Evolutionary conservation across 768 basidiomycete genomes (phyloP), one percentile per base, ranked within the genome.

Genomic region (Mycena vitilis): DNA sequence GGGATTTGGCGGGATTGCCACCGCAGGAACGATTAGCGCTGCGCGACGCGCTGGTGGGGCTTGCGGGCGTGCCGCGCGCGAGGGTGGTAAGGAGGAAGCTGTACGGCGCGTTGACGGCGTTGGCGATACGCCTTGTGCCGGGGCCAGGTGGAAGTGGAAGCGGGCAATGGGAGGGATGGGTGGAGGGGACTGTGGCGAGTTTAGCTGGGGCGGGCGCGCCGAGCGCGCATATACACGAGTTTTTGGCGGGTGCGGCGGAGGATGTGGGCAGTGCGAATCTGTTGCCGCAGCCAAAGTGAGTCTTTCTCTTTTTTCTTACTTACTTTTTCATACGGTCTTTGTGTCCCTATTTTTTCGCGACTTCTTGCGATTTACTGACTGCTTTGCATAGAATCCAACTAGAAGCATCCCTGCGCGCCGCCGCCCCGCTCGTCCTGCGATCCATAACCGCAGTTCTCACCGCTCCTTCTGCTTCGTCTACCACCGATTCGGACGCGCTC

Each of bases 231-330:
- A 78, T 92, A 16, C 86, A 93, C 48, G 92, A 94, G 69, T 93
- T 94, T 76, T 82, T 96, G 45, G 86, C 89, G 18, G 96, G 96
- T 48, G 92, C 89, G 0, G 93, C 94, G 3, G 94, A 96, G 74
- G 95, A 98, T 75, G 84, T 94, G 9, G 84, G 85, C 23, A 85
- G 86, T 30, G 92, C 94, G 12, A 94, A 95, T 78, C 79, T 98
- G 60, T 75, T 94, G 42, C 89, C 90, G 7, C 73, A 88, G 45
- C 88, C 87, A 82, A 40, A 40, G 40, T 40, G n/a, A 3, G 40
- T n/a, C n/a, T n/a, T 4, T 40, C 40, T 40, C 2, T 15, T 9
- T 10, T 40, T 23, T 54, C 37, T 48, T 25, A n/a, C 60, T 68
- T 15, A 4, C 30, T 30, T 30, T 30, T 30, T 30, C 5, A 30